A percentile compares a stretch with the other conserved stretches of the same genome.
Conservation (phyloP, 129 eudicot genomes). For the Sambucus nigra region DNA sequence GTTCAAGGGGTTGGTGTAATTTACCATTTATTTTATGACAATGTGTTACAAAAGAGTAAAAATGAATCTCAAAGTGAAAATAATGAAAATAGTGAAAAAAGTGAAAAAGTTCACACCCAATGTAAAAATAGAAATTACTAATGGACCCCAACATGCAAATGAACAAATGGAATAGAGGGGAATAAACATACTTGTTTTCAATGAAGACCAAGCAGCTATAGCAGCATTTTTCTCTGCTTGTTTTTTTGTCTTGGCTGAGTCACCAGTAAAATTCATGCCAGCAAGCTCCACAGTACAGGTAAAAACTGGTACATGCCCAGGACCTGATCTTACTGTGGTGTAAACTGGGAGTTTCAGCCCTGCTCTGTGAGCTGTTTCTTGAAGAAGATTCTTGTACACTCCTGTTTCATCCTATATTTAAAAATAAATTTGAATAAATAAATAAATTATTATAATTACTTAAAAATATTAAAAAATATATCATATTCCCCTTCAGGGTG, state of each 20-base stretch:
- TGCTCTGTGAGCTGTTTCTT: slow-evolving; percentile 34
- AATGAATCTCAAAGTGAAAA: too few species aligned
- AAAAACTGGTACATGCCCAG: slow-evolving; percentile 26
- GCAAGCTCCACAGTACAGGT: slow-evolving; percentile 29
- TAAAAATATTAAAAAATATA: too few species aligned
- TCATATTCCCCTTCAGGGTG: too few species aligned
- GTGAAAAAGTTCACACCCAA: too few species aligned
- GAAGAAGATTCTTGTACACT: slow-evolving; percentile 33
- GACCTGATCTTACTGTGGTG: slow-evolving; percentile 29
- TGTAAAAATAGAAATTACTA: too few species aligned
- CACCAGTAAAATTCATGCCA: slow-evolving; percentile 25
- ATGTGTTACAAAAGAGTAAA: too few species aligned
- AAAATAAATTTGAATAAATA: too few species aligned
- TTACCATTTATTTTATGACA: too few species aligned
- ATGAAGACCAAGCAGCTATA: slow-evolving; percentile 34
- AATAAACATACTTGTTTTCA: slow-evolving; percentile 17
- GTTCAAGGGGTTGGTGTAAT: too few species aligned
- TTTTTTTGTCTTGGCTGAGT: slow-evolving; percentile 26
- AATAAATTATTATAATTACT: neutral
- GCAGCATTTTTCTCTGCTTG: slow-evolving; percentile 43
- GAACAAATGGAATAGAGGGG: neutral
- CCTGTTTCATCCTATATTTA: slow-evolving; percentile 31
- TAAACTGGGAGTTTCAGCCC: slow-evolving; percentile 26
- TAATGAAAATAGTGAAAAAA: too few species aligned
- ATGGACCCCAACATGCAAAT: too few species aligned